These are phyloP conservation scores for Alternaria gaisen DNA, from an alignment of 2,329 filamentous ascomycete genomes.

Conservation along the genomic window DNA sequence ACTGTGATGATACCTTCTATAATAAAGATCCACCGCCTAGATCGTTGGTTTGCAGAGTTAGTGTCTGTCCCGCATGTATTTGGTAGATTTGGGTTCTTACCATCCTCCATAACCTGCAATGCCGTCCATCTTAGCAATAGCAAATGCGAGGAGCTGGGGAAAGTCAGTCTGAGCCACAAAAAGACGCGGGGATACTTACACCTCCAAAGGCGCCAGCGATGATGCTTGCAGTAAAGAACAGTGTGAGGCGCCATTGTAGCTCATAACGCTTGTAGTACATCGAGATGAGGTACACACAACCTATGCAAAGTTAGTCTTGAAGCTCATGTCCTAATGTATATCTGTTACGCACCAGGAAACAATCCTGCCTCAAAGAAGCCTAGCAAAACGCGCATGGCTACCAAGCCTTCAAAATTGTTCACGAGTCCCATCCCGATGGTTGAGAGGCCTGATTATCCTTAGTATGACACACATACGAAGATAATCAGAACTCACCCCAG, in stretches of 20 bases:
- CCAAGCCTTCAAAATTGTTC: slow-evolving; percentile 56
- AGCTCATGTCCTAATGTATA: not conserved
- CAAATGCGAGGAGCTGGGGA: slow-evolving; percentile 50
- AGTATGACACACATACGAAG: not conserved
- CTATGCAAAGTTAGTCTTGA: slow-evolving; percentile 16
- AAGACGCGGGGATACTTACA: slow-evolving; percentile 23
- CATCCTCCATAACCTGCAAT: slow-evolving; percentile 54
- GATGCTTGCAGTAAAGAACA: slow-evolving; percentile 54
- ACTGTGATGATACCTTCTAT: slow-evolving; percentile 46
- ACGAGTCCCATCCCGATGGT: slow-evolving; percentile 59
- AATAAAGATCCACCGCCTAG: slow-evolving; percentile 43
- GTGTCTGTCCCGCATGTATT: not conserved
- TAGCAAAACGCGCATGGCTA: slow-evolving; percentile 56
- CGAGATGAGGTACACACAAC: slow-evolving; percentile 43
- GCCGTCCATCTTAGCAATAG: slow-evolving; percentile 69
- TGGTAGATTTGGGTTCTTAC: not conserved
- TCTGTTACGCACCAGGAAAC: slow-evolving; percentile 29
- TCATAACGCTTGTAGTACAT: slow-evolving; percentile 57
- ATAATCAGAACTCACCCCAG: slow-evolving; percentile 41
- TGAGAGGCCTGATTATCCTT: slow-evolving; percentile 36
- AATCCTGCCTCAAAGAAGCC: slow-evolving; percentile 52
- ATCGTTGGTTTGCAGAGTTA: not conserved
- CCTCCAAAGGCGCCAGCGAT: slow-evolving; percentile 55
- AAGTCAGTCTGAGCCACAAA: not conserved
- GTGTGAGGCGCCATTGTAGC: slow-evolving; percentile 52